Base-by-base conservation (phyloP, 2,329 filamentous ascomycete species). In the Tolypocladium cylindrosporum region DNA sequence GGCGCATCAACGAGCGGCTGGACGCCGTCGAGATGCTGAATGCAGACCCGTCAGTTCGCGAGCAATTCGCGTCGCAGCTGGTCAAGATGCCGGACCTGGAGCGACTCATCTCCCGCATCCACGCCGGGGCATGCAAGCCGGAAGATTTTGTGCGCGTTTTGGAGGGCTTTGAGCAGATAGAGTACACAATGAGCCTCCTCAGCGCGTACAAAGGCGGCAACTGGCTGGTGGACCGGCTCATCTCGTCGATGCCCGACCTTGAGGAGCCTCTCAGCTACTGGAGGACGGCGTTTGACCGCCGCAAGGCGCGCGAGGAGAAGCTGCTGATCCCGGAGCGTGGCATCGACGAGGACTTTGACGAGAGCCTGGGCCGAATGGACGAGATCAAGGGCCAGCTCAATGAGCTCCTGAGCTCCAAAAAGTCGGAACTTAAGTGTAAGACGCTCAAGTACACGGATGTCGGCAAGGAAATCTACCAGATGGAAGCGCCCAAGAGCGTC, bases 111-210 rank as follows among this genome's bases (percentile, higher is more conserved):
- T 99, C 94, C 34, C 88, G 94, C 10, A 88, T 99, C 13, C 94
- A 99, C 67, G 94, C 94, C 1, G 90, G 90, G 0, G 85, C 85
- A n/a, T 97, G 92, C 75, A 90, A 86, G 67, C 84, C 91, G 0
- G 89, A 94, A 58, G 94, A 99, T 69, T 99, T 99, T 70, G 85
- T 97, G 52, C 89, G 87, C 54, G 93, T 97, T 0, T 79, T 99
- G 0, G 92, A 97, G 71, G 94, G 94, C 0, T 99, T 97, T 65
- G 94, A 97, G 75, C 93, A 97, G 72, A 97, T 99, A 52, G 91
- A 97, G 62, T 94, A 96, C 70, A 96, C 92, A 1, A 90, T 96
- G 81, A 83, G 85, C 55, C 79, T 97, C 27, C 80, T 97, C 1
- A 79, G 82, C 53, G 81, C 86, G 10, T 89, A 89, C 65, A 84